phyloP scores from a whole-genome alignment of 305 asterid genomes.

The Ajuga reptans region DNA sequence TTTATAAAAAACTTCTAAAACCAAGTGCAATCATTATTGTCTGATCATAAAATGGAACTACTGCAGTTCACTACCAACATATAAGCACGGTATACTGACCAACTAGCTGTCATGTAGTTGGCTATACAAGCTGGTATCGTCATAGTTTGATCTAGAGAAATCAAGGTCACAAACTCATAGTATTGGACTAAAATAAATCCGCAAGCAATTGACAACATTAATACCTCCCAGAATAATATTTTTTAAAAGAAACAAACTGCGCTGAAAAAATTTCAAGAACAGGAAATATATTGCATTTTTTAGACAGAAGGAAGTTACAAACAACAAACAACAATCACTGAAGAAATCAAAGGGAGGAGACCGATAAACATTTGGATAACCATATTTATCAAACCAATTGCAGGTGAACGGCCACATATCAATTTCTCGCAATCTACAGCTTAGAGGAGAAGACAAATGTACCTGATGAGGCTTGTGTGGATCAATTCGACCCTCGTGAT shows the following conservation, averaged over 20 bases:
- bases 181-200: neutral
- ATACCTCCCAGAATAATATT: neutral
- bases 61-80: neutral
- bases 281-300: neutral
- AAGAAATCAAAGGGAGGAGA: neutral
- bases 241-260: too few relatives aligned
- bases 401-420: neutral
- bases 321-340: neutral
- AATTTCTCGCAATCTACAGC: conserved; percentile 5
- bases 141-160: neutral
- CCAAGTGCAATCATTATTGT: neutral
- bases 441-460: conserved; percentile 13
- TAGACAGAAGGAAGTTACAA: neutral
- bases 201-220: too few relatives aligned
- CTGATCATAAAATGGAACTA: neutral
- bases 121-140: conserved; percentile 13
- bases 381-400: neutral
- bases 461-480: conserved; percentile 84
- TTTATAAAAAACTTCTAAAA: neutral
- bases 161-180: conserved; percentile 4
- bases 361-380: neutral
- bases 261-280: neutral
- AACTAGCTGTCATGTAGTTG: neutral
- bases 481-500: conserved; percentile 56
- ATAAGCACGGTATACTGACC: conserved; percentile 1